phyloP scores from a whole-genome alignment of 2,329 filamentous ascomycete genomes.

The Pestalotiopsis sp. region DNA sequence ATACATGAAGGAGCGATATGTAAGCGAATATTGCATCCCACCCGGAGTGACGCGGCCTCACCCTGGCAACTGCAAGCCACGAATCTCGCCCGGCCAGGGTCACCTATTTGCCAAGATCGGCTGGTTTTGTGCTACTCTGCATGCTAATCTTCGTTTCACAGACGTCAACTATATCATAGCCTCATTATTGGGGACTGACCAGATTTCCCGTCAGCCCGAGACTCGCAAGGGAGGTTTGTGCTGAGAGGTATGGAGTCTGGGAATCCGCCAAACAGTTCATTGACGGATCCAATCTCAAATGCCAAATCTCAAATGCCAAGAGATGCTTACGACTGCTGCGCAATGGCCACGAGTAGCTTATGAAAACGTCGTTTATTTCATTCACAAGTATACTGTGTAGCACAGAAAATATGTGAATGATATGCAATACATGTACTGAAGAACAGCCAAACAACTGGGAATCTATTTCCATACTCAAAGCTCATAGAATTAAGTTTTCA shows the following conservation, averaged over 20 bases:
- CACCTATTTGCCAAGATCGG: not conserved
- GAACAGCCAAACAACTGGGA: not conserved
- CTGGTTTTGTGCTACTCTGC: not conserved
- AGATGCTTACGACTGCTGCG: too few relatives aligned
- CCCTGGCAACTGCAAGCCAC: not conserved
- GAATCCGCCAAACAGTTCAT: too few relatives aligned
- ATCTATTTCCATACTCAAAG: not conserved
- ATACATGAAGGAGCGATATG: not conserved
- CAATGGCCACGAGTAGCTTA: too few relatives aligned
- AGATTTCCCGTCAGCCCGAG: too few relatives aligned
- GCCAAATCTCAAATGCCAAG: too few relatives aligned
- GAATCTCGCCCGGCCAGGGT: not conserved
- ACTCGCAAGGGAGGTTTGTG: too few relatives aligned
- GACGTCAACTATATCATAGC: not conserved
- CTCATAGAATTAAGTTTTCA: not conserved
- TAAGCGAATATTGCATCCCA: not conserved
- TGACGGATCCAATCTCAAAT: too few relatives aligned
- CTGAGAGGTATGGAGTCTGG: too few relatives aligned
- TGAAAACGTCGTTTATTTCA: too few relatives aligned
- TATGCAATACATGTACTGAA: too few relatives aligned
- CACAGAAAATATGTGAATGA: too few relatives aligned
- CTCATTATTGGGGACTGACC: not conserved
- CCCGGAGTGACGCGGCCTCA: slow-evolving; percentile 1
- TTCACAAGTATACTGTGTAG: too few relatives aligned
- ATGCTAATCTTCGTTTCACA: not conserved